A percentile compares a stretch with the other conserved stretches of the same genome.
Conservation (phyloP, 2,329 filamentous ascomycete genomes). For the Arthrobotrys entomopaga region DNA sequence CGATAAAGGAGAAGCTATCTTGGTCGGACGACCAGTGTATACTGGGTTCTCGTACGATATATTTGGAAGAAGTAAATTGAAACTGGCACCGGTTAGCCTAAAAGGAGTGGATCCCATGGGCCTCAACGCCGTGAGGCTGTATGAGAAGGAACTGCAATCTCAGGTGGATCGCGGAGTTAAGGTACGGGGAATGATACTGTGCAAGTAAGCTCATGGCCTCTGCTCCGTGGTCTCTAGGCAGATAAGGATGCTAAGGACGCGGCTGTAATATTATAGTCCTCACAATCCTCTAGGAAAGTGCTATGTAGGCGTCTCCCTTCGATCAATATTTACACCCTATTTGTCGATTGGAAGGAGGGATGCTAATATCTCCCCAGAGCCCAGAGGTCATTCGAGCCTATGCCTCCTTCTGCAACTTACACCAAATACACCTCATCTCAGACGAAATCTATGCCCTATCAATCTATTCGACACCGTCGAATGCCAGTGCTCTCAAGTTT, state of each 20-base stretch:
- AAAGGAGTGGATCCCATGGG: conserved; percentile 34
- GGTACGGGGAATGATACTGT: conserved; percentile 54
- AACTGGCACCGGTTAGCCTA: conserved; percentile 21
- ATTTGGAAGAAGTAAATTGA: not conserved
- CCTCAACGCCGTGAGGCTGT: conserved; percentile 22
- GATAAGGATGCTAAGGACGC: no score
- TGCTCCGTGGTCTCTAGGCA: no score
- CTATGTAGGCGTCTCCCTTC: conserved; percentile 56
- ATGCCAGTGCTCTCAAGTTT: conserved; percentile 61
- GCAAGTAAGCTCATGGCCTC: conserved; percentile 61
- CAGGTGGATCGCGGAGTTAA: no score
- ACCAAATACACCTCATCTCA: conserved; percentile 68
- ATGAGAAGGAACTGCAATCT: conserved; percentile 22
- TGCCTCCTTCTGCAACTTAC: conserved; percentile 66
- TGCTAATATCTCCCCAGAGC: conserved; percentile 31
- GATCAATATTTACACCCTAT: not conserved
- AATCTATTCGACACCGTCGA: conserved; percentile 64
- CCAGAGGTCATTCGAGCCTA: conserved; percentile 59
- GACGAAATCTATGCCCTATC: conserved; percentile 71
- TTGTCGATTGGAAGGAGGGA: no score
- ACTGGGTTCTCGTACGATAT: conserved; percentile 34
- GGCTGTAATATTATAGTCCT: conserved; percentile 65
- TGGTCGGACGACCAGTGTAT: conserved; percentile 55
- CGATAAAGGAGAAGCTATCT: conserved; percentile 54
- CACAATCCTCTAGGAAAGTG: conserved; percentile 61